A percentile compares a stretch with the other conserved stretches of the same genome.
These are phyloP conservation scores for Barnettozyma californica DNA, from an alignment of 805 yeast genomes.

Conservation along the genomic window DNA sequence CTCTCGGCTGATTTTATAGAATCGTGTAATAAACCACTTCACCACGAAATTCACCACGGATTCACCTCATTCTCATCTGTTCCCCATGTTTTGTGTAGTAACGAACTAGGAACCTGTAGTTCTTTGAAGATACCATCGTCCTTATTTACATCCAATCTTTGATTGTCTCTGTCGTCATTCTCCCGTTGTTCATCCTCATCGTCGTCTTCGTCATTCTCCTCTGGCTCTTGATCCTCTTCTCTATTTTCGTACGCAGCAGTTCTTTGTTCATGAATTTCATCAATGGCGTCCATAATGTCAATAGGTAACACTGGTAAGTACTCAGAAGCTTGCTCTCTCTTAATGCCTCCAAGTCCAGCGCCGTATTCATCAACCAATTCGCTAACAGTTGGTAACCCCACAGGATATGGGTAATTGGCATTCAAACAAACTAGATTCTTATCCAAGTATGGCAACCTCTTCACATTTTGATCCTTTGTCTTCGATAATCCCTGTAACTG, in stretches of 20 bases:
- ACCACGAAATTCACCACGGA: constrained; percentile 72
- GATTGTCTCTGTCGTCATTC: not conserved
- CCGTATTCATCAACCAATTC: constrained; percentile 78
- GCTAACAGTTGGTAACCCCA: constrained; percentile 64
- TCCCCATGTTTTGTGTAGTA: constrained; percentile 51
- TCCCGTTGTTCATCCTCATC: constrained; percentile 3
- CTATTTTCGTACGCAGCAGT: constrained; percentile 19
- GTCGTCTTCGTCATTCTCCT: constrained; percentile 11
- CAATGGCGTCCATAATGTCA: constrained; percentile 65
- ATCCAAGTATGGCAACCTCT: constrained; percentile 17
- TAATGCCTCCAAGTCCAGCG: constrained; percentile 61
- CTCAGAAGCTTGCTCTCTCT: constrained; percentile 44
- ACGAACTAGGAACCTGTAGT: constrained; percentile 42
- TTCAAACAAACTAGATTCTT: constrained; percentile 39
- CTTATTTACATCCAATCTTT: constrained; percentile 19
- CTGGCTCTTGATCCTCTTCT: constrained; percentile 12
- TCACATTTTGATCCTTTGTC: constrained; percentile 9
- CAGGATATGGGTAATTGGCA: constrained; percentile 30
- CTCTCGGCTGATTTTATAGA: not conserved
- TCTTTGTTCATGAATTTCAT: constrained; percentile 52
- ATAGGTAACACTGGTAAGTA: constrained; percentile 72
- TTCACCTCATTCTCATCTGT: constrained; percentile 46
- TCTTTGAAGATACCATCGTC: constrained; percentile 47
- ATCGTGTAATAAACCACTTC: not conserved
- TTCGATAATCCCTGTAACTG: constrained; percentile 12